phyloP scores from a whole-genome alignment of 208 protist genomes.

The Acanthamoeba healyi region DNA sequence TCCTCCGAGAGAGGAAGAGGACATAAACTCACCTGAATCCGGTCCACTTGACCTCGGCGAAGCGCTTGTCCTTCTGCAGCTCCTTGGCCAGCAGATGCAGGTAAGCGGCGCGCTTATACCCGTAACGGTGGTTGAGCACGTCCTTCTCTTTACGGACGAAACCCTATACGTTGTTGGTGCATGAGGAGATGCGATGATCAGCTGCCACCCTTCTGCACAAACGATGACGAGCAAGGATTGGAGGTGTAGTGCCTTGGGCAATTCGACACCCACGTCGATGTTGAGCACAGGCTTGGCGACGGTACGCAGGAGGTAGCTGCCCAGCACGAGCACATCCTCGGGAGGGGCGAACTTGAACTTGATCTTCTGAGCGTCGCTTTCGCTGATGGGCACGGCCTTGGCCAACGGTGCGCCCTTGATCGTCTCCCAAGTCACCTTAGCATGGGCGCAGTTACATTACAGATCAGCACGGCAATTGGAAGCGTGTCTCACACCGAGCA shows the following conservation, averaged over 20 bases:
- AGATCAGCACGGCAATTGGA: background rate
- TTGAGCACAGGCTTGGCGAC: slow-evolving; percentile 69
- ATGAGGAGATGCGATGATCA: too few relatives aligned
- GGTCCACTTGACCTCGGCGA: slow-evolving; percentile 40
- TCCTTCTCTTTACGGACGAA: slow-evolving; percentile 50
- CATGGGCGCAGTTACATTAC: background rate
- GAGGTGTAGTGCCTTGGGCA: background rate
- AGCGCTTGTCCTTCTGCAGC: slow-evolving; percentile 57
- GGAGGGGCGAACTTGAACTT: slow-evolving; percentile 70
- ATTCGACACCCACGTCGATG: slow-evolving; percentile 45
- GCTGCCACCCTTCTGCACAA: background rate
- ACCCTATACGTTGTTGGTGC: background rate
- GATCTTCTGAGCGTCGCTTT: slow-evolving; percentile 6
- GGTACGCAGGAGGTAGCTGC: slow-evolving; percentile 71
- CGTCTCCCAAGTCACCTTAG: slow-evolving; percentile 21
- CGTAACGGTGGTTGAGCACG: slow-evolving; percentile 55
- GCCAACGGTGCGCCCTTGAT: background rate
- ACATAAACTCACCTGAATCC: slow-evolving; percentile 40
- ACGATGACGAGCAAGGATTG: background rate
- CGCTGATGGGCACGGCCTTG: slow-evolving; percentile 43
- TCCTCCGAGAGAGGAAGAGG: background rate
- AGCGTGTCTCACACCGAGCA: too few relatives aligned
- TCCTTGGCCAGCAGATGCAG: slow-evolving; percentile 27
- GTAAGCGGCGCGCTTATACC: slow-evolving; percentile 57
- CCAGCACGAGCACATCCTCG: slow-evolving; percentile 27